A percentile compares a stretch with the other conserved stretches of the same genome.
Evolutionary conservation across 495 filamentous ascomycete species (phyloP).

Genomic region (Trichoderma parareesei): DNA sequence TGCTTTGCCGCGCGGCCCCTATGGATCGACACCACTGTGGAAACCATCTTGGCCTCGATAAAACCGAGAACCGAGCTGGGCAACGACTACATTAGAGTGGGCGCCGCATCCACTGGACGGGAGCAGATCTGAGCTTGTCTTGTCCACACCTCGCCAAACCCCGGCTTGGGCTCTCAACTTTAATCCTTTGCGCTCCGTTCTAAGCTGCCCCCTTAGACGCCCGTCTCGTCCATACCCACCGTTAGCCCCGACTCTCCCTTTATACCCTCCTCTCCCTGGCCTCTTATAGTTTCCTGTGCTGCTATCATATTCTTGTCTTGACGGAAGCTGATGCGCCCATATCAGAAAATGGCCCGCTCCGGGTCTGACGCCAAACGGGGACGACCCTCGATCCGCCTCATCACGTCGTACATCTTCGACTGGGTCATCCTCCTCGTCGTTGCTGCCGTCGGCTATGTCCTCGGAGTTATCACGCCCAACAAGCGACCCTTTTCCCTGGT

Average conservation of each 20-base stretch:
- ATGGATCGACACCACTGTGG: not conserved
- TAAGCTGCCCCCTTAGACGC: not conserved
- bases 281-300: not conserved
- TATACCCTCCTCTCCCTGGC: not conserved
- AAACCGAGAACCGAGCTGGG: not conserved
- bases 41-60: not conserved
- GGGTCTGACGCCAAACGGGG: not conserved
- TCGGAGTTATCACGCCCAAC: slow-evolving; percentile 47
- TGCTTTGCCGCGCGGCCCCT: not conserved
- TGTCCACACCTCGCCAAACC: not conserved
- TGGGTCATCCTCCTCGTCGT: slow-evolving; percentile 36
- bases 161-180: not conserved
- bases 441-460: slow-evolving; percentile 32
- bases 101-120: slow-evolving; percentile 4
- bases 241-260: not conserved
- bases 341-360: not conserved
- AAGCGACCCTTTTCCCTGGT: slow-evolving; percentile 44
- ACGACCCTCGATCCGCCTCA: slow-evolving; percentile 15
- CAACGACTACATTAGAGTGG: not conserved
- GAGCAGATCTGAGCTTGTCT: not conserved
- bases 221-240: not conserved
- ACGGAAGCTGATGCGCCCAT: not conserved
- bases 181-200: not conserved
- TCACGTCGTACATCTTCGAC: slow-evolving; percentile 38
- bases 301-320: not conserved